Conservation (phyloP, 2,329 filamentous ascomycete genomes). For the Verticillium dahliae region DNA sequence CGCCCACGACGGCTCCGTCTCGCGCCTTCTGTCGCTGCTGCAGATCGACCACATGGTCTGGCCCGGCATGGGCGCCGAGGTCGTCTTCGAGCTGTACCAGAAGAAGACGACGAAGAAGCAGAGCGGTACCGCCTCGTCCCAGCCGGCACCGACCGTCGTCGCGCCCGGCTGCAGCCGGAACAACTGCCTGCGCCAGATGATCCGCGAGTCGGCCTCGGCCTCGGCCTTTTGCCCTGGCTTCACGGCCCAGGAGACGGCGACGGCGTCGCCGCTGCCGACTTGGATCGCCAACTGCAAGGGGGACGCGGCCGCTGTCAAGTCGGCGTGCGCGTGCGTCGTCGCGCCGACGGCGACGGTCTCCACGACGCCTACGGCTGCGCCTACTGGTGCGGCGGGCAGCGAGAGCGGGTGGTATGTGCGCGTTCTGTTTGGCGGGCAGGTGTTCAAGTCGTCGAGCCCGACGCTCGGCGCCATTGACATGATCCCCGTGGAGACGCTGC, state of each 20-base stretch:
- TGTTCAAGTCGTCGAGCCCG: conserved; percentile 62
- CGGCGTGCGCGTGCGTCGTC: conserved; percentile 20
- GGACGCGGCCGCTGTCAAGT: conserved; percentile 14
- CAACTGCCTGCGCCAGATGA: conserved; percentile 23
- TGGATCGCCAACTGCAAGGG: conserved; percentile 19
- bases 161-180: conserved; percentile 18
- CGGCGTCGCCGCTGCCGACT: conserved; percentile 11
- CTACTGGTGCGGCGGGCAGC: conserved; percentile 6
- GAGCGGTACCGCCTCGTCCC: background rate
- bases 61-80: conserved; percentile 76
- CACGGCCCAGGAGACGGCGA: conserved; percentile 9
- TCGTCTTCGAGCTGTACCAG: conserved; percentile 69
- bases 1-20: conserved; percentile 71
- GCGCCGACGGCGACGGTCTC: conserved; percentile 7
- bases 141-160: conserved; percentile 11
- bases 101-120: conserved; percentile 18
- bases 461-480: conserved; percentile 63
- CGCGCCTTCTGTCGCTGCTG: conserved; percentile 60
- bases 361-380: background rate
- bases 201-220: conserved; percentile 14
- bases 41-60: conserved; percentile 74
- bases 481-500: conserved; percentile 56
- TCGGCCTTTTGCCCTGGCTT: conserved; percentile 18
- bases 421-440: conserved; percentile 64
- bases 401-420: conserved; percentile 45